These are phyloP conservation scores for Oryza brachyantha DNA, from an alignment of 176 grass and related monocot genomes.

Conservation along the genomic window DNA sequence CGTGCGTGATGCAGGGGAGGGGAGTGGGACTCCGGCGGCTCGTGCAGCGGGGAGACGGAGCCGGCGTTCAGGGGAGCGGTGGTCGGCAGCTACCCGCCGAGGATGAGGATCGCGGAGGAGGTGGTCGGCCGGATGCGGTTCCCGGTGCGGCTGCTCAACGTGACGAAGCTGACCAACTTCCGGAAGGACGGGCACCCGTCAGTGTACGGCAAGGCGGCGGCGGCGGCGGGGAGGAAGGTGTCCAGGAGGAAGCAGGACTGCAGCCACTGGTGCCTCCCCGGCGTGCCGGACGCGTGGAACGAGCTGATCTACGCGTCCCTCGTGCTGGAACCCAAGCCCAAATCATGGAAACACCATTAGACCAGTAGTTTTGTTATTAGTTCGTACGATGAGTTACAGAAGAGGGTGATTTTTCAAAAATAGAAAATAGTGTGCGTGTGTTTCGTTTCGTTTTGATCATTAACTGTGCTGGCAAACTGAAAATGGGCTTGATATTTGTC, in stretches of 20 bases:
- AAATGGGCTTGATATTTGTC: not conserved
- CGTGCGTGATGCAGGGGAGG: conserved; percentile 81
- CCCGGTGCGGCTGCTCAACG: conserved; percentile 69
- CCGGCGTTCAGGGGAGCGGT: conserved; percentile 53
- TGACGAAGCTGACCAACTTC: conserved; percentile 80
- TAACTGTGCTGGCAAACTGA: not conserved
- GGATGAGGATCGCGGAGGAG: conserved; percentile 79
- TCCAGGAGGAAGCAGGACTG: conserved; percentile 87
- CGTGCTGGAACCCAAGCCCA: conserved; percentile 33
- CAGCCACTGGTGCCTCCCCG: conserved; percentile 95
- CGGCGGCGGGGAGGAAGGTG: conserved; percentile 22
- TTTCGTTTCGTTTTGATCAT: not conserved
- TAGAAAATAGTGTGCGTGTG: not conserved
- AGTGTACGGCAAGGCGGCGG: conserved; percentile 48
- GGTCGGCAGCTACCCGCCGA: conserved; percentile 63
- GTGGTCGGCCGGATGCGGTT: conserved; percentile 60
- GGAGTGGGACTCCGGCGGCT: conserved; percentile 89
- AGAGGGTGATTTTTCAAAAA: not conserved
- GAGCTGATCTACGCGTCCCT: conserved; percentile 79
- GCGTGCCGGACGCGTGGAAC: conserved; percentile 88
- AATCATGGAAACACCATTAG: not conserved
- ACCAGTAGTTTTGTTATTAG: not conserved
- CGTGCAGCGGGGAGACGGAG: conserved; percentile 77
- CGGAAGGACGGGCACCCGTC: conserved; percentile 80
- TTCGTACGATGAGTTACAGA: not conserved